phyloP scores from a whole-genome alignment of 2,329 filamentous ascomycete genomes.

The Fusarium protoensiforme region DNA sequence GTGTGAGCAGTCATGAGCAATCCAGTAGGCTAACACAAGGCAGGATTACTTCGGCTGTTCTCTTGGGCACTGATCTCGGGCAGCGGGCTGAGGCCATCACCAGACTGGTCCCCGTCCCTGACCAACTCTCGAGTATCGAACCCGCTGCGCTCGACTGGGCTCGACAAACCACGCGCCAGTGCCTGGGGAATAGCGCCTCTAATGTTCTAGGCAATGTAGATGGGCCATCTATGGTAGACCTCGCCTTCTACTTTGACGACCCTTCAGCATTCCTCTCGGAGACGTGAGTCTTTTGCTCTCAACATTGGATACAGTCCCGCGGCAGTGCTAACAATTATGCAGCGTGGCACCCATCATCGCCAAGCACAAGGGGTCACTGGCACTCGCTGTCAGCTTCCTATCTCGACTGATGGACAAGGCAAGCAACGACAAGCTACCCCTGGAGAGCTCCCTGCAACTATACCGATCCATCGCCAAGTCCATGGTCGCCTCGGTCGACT shows the following conservation, averaged over 20 bases:
- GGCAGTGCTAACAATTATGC: not conserved
- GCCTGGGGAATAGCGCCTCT: not conserved
- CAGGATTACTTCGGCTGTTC: slow-evolving; percentile 15
- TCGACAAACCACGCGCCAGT: slow-evolving; percentile 1
- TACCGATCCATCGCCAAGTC: slow-evolving; percentile 5
- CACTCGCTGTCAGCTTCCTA: slow-evolving; percentile 22
- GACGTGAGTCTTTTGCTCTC: slow-evolving; percentile 4
- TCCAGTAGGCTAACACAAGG: not conserved
- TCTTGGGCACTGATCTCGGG: slow-evolving; percentile 4
- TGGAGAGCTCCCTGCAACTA: not conserved
- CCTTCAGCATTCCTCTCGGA: slow-evolving; percentile 7
- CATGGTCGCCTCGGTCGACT: slow-evolving; percentile 10
- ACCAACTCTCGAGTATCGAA: not conserved
- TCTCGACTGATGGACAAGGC: not conserved
- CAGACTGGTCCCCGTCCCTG: slow-evolving; percentile 5
- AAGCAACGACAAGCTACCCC: not conserved
- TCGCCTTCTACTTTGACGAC: slow-evolving; percentile 26
- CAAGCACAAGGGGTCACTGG: not conserved
- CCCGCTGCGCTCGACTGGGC: slow-evolving; percentile 14
- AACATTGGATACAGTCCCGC: too few species aligned
- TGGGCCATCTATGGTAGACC: slow-evolving; percentile 22
- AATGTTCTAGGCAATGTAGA: slow-evolving; percentile 1
- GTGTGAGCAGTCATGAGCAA: accelerated
- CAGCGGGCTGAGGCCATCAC: slow-evolving; percentile 3
- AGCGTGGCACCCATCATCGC: slow-evolving; percentile 17